phyloP scores from a whole-genome alignment of 23 red algal genomes.

The Cyanidium caldarium region DNA sequence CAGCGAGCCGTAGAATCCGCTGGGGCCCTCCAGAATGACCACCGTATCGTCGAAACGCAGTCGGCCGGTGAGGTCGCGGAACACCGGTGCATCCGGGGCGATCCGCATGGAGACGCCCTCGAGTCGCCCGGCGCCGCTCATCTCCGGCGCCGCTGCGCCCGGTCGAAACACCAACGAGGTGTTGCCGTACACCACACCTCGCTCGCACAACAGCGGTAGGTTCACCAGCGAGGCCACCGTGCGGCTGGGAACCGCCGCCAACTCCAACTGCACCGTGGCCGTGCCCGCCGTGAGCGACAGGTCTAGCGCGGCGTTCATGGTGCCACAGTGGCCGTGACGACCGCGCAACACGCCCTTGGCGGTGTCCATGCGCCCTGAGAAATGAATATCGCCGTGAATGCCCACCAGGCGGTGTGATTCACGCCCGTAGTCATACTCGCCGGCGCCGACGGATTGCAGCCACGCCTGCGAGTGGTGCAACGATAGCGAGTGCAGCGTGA shows the following conservation, averaged over 20 bases:
- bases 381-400: neutral
- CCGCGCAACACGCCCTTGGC: neutral
- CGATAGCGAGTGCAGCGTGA: no score
- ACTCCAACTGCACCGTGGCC: constrained; percentile 3
- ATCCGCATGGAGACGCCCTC: constrained; percentile 36
- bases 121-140: constrained; percentile 27
- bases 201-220: constrained; percentile 38
- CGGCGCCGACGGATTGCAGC: no score
- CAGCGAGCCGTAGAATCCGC: constrained; percentile 31
- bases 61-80: constrained; percentile 29
- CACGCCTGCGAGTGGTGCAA: no score
- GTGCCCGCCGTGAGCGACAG: neutral
- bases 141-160: constrained; percentile 19
- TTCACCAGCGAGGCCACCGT: constrained; percentile 38
- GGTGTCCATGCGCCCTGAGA: neutral
- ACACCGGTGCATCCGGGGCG: constrained; percentile 46
- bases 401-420: neutral
- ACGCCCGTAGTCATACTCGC: neutral
- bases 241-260: constrained; percentile 13
- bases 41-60: constrained; percentile 49
- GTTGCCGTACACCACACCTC: constrained; percentile 15
- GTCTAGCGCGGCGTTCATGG: neutral
- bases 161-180: constrained; percentile 34
- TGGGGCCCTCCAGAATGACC: constrained; percentile 51
- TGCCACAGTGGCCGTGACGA: neutral